Evolutionary conservation across 2,329 filamentous ascomycete genomes (phyloP), one percentile per base, ranked within the genome.

Genomic region (Verruconis gallopava): DNA sequence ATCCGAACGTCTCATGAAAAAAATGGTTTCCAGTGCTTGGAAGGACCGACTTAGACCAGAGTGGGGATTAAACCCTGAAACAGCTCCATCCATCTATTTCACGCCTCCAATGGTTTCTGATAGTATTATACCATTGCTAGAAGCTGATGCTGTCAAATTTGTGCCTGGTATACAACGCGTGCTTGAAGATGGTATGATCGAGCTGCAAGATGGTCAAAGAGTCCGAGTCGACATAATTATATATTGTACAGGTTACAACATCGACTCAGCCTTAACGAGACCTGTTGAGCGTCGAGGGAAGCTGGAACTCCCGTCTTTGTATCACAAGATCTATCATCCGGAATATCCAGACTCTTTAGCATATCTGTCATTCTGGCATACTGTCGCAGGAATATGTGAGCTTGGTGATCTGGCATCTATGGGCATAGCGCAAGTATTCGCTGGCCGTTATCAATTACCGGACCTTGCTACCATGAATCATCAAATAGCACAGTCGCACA

Each of bases 381-480:
- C 55, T 57, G 11, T 51, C 65, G 5, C 56, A 61, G 14, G 50
- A 47, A 3, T 53, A 53, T 25, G 46, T n/a, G 25, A 48, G 9
- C 45, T 49, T 5, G 53, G 50, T 37, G 67, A 71, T 44, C 52
- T 72, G 28, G 59, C 57, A 3, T 53, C 59, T 30, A 68, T 67
- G 65, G 63, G 61, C 2, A 49, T 71, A 4, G 59, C 62, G 1
- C 65, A 69, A 42, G 51, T 67, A 13, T 71, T 63, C 60, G 56
- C 58, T 3, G 63, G 61, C 1, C 55, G 52, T 2, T 58, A 57
- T 0, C 17, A 38, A 0, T 55, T 71, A 0, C 68, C 67, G 0
- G 44, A 59, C 1, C 36, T 40, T 2, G 21, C 38, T 0, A 55
- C 55, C 1, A 69, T 71, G 65, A 47, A 55, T 44, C 9, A 9